Base-by-base conservation (phyloP, 331 rosid species). In the Quercus lobata region DNA sequence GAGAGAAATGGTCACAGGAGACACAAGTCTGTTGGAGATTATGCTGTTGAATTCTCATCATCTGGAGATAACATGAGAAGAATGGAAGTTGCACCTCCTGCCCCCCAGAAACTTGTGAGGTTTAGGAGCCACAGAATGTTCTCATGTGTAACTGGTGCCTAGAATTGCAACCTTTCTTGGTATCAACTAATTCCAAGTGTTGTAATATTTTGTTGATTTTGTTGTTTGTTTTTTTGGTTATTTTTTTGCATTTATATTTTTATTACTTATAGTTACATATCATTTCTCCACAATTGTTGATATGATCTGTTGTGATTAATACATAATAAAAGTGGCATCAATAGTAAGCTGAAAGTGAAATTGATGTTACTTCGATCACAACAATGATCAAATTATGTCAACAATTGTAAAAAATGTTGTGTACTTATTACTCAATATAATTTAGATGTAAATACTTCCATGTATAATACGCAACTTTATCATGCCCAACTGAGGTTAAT, bases 81-180 rank as follows among this genome's bases (percentile, higher is more conserved):
- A 53, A 35, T 8, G 6, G 54, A 56, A 21, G 7, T 4, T 52
- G 46, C 68, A 56, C 55, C 71, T 7, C 72, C 60, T 57, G 15
- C 10, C 44, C 5, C 44, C 66, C 66, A 32, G 63, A 77, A 73
- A 56, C 82, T 79, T 44, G 84, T 77, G 19, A 65, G 78, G 57
- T 76, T 72, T 41, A 75, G 69, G 73, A 71, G 89, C 60, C 86
- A 60, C 15, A 56, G 86, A 58, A 18, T 82, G 49, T 81, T 86
- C 79, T 86, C 86, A 17, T 82, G 89, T 66, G 57, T 79, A 5
- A 21, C 70, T 66, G 77, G 61, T 3, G 52, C 72, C 63, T 68
- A 68, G 72, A 68, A 68, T 18, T 19, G 72, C 52, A 34, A 4
- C 44, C 24, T 34, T 8, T 66, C 49, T 14, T 18, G 25, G 52